Conservation (phyloP, 352 stramenopile genomes). For the Halophytophthora polymorphica region DNA sequence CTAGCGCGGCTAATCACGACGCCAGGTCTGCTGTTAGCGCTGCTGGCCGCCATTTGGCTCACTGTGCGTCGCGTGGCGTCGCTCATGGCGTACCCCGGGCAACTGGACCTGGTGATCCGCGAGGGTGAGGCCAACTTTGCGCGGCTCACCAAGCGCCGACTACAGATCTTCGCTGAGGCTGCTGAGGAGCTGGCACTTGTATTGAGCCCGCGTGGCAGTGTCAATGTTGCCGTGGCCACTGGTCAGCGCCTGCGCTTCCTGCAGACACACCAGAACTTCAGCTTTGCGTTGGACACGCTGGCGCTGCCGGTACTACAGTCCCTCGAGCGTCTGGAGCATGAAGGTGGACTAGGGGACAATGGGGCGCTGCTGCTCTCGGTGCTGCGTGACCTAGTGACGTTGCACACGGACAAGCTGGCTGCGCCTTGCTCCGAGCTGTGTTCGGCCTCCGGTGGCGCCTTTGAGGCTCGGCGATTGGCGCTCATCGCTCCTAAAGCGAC, state of each 20-base stretch:
- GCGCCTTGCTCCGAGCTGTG: slow-evolving; percentile 40
- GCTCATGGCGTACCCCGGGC: slow-evolving; percentile 68
- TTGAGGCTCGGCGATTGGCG: slow-evolving; percentile 45
- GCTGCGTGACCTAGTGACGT: slow-evolving; percentile 35
- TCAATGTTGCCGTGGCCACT: slow-evolving; percentile 11
- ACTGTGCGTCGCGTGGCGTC: slow-evolving; percentile 49
- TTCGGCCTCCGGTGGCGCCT: slow-evolving; percentile 38
- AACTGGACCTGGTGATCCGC: slow-evolving; percentile 72
- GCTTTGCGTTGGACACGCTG: slow-evolving; percentile 64
- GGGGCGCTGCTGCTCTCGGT: slow-evolving; percentile 38
- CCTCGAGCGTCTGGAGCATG: slow-evolving; percentile 50
- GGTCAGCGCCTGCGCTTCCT: slow-evolving; percentile 47
- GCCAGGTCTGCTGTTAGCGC: slow-evolving; percentile 45
- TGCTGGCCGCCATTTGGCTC: slow-evolving; percentile 31
- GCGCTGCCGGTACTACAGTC: slow-evolving; percentile 53
- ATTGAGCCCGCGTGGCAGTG: slow-evolving; percentile 26
- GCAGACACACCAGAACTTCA: slow-evolving; percentile 65
- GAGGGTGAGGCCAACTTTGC: slow-evolving; percentile 80
- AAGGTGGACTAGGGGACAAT: slow-evolving; percentile 37
- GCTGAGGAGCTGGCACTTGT: slow-evolving; percentile 45
- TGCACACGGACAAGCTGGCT: slow-evolving; percentile 32
- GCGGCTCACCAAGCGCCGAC: slow-evolving; percentile 58
- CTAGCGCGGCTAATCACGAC: slow-evolving; percentile 48
- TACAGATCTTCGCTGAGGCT: slow-evolving; percentile 68
- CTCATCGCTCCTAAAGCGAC: slow-evolving; percentile 34